Base-by-base conservation (phyloP, 2,329 filamentous ascomycete genomes). In the Aspergillus caelatus region DNA sequence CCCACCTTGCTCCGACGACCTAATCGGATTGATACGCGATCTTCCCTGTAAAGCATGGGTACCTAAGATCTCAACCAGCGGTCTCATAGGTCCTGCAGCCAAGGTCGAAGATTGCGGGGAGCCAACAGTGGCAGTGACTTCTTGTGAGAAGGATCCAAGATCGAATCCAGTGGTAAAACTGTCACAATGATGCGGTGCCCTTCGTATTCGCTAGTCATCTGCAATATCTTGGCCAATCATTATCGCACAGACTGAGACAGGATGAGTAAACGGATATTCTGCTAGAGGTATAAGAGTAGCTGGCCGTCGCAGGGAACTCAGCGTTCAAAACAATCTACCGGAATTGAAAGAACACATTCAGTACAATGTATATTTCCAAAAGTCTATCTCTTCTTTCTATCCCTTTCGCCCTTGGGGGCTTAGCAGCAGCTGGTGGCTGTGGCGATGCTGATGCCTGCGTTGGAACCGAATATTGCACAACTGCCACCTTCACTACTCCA, bases 391-490 rank as follows among this genome's bases (percentile, higher is more conserved):
- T 39, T 3, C 32, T 55, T 11, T 8, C 23, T 6, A 54, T 23
- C n/a, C 4, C 23, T 2, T 4, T 54, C 4, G 32, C 21, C 6
- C 21, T 55, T 10, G 12, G 32, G 2, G 39, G 55, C 16, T 9
- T 28, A 5, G 26, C 46, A 53, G 45, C 32, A n/a, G 30, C 45
- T 6, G 46, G 16, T 21, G 23, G 34, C n/a, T 72, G 67, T 19
- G 70, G 69, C 52, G 53, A 46, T 12, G 60, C 62, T 3, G 63
- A 63, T 41, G 67, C 68, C 41, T 74, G 72, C 12, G 34, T 67
- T 23, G 58, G 65, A 14, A 71, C 71, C 7, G 67, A 71, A 12
- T 63, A 48, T 58, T 74, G 71, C 56, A 67, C 69, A 6, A 73
- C 70, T 1, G 67, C 65, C 26, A 71, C 68, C 34, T 68, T 71